phyloP scores from a whole-genome alignment of 2,329 filamentous ascomycete species.

The Lasiodiplodia sp. region DNA sequence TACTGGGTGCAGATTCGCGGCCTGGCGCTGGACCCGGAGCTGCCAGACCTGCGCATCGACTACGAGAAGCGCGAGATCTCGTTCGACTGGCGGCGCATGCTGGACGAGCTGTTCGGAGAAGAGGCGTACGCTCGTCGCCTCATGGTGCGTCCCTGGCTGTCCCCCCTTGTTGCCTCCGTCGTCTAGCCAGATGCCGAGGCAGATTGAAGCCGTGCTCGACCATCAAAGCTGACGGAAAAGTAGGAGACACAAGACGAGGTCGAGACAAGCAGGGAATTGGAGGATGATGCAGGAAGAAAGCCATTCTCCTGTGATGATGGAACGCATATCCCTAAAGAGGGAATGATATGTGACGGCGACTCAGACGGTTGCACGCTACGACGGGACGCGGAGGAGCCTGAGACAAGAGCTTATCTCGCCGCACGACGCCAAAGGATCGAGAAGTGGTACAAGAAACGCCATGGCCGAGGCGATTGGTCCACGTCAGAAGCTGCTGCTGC shows the following conservation, averaged over 20 bases:
- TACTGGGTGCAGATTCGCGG: slow-evolving; percentile 18
- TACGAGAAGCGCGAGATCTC: slow-evolving; percentile 35
- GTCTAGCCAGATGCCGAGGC: neutral
- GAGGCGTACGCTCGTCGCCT: slow-evolving; percentile 27
- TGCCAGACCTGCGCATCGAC: slow-evolving; percentile 38
- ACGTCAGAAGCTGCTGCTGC: neutral
- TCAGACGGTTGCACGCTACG: neutral
- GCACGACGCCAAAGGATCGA: slow-evolving; percentile 9
- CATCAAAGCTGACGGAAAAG: neutral
- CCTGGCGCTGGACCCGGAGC: slow-evolving; percentile 36
- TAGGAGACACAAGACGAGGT: neutral
- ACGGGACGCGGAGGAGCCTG: slow-evolving; percentile 1
- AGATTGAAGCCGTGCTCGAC: neutral
- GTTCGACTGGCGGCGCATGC: slow-evolving; percentile 41
- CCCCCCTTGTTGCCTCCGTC: neutral
- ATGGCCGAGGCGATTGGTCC: neutral
- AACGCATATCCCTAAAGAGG: neutral
- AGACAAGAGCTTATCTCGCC: neutral
- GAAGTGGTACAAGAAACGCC: neutral
- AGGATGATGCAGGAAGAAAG: neutral
- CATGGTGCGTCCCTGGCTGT: neutral
- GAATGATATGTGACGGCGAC: neutral
- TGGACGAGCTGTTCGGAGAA: slow-evolving; percentile 43
- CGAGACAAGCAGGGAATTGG: neutral
- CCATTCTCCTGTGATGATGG: neutral